Evolutionary conservation across 768 basidiomycete genomes (phyloP).

Genomic region (Leccinum sublutescens): DNA sequence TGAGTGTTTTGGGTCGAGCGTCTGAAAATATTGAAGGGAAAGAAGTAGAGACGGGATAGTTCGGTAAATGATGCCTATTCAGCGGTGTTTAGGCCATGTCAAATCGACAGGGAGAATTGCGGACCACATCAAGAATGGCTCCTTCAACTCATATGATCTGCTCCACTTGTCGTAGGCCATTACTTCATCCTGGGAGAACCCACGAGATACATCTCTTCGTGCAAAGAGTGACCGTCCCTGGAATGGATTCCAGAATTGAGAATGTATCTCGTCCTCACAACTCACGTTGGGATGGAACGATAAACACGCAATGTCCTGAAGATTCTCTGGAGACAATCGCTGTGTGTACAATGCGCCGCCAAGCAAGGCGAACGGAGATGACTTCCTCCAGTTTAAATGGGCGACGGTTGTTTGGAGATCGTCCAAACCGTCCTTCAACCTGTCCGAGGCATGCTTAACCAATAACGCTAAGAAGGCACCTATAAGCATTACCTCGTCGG

Average conservation of each 20-base stretch:
- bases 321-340: slow-evolving; percentile 20
- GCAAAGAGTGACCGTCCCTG: slow-evolving; percentile 34
- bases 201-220: slow-evolving; percentile 57
- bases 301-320: slow-evolving; percentile 39
- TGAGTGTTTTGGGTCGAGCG: slow-evolving; percentile 15
- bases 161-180: slow-evolving; percentile 41
- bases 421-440: slow-evolving; percentile 34
- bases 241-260: not conserved
- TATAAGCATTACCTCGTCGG: slow-evolving; percentile 50
- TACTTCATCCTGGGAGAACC: slow-evolving; percentile 43
- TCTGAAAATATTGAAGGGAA: slow-evolving; percentile 49
- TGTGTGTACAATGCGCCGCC: slow-evolving; percentile 51
- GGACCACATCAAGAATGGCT: slow-evolving; percentile 40
- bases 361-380: slow-evolving; percentile 55
- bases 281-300: slow-evolving; percentile 35
- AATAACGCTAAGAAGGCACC: not conserved
- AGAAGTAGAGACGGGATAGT: slow-evolving; percentile 62
- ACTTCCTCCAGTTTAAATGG: slow-evolving; percentile 53
- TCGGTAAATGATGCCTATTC: slow-evolving; percentile 44
- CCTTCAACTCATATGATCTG: slow-evolving; percentile 26
- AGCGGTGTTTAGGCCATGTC: slow-evolving; percentile 8
- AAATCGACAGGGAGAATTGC: slow-evolving; percentile 6
- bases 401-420: slow-evolving; percentile 45
- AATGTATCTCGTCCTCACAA: not conserved
- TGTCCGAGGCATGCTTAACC: slow-evolving; percentile 14